These are phyloP conservation scores for Podospora fimiseda DNA, from an alignment of 495 filamentous ascomycete genomes.

Conservation along the genomic window DNA sequence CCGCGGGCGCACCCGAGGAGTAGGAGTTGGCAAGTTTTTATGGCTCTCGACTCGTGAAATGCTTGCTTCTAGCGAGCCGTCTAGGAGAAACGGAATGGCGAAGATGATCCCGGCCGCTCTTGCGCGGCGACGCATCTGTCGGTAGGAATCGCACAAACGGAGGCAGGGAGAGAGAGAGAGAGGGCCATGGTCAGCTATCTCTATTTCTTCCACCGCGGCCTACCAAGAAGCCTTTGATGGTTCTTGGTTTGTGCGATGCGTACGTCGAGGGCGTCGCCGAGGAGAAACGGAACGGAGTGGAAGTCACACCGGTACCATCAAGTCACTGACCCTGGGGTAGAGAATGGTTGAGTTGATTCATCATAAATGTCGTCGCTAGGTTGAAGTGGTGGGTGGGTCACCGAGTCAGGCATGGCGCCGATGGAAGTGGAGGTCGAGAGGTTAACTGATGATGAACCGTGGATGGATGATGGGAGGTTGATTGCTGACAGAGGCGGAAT, in stretches of 20 bases:
- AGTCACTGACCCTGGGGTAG: conserved; percentile 6
- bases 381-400: too few species aligned
- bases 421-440: too few species aligned
- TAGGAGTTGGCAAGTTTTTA: conserved; percentile 10
- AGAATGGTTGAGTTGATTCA: conserved; percentile 1
- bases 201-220: not conserved
- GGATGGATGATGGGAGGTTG: too few species aligned
- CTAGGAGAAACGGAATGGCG: conserved; percentile 1
- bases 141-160: conserved; percentile 1
- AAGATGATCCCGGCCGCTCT: conserved; percentile 8
- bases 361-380: conserved; percentile 5
- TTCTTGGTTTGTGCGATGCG: not conserved
- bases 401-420: not conserved
- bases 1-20: conserved; percentile 2
- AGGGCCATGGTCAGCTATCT: conserved; percentile 3
- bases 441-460: too few species aligned
- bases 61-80: conserved; percentile 4
- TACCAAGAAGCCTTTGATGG: not conserved
- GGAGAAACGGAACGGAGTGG: conserved; percentile 3
- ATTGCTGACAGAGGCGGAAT: too few species aligned
- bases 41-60: conserved; percentile 5
- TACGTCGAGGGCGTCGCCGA: not conserved
- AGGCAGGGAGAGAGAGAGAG: not conserved
- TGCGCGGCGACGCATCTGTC: conserved; percentile 2
- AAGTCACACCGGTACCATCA: conserved; percentile 10